phyloP scores from a whole-genome alignment of 306 rosid genomes.

The Mimosa bimucronata region DNA sequence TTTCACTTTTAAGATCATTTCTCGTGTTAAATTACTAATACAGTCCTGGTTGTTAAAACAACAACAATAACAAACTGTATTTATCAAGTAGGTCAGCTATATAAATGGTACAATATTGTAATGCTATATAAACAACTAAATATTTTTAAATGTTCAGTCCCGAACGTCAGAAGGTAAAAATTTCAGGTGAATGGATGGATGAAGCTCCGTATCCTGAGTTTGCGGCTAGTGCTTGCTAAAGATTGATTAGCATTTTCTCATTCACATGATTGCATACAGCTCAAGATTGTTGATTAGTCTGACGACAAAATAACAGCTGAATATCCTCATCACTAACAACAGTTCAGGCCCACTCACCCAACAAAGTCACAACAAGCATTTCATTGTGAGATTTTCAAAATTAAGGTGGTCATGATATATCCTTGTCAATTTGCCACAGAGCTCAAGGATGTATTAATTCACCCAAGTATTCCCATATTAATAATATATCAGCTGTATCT shows the following conservation, averaged over 20 bases:
- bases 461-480: neutral
- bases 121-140: too few species aligned
- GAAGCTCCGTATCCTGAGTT: conserved; percentile 29
- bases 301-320: conserved; percentile 36
- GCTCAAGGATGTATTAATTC: neutral
- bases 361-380: conserved; percentile 4
- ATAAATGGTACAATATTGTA: too few species aligned
- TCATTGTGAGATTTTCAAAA: neutral
- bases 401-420: neutral
- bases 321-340: conserved; percentile 39
- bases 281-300: conserved; percentile 41
- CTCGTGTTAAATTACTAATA: too few species aligned
- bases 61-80: too few species aligned
- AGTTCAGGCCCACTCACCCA: conserved; percentile 40
- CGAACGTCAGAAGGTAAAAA: too few species aligned
- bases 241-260: conserved; percentile 34
- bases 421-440: neutral
- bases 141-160: too few species aligned
- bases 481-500: neutral
- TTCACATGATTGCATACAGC: conserved; percentile 42
- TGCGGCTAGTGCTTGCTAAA: conserved; percentile 50
- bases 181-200: too few species aligned
- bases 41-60: too few species aligned
- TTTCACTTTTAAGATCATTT: neutral
- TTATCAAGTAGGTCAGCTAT: too few species aligned